Base-by-base conservation (phyloP, 305 asterid species). In the Fraxinus xanthoxyloides region DNA sequence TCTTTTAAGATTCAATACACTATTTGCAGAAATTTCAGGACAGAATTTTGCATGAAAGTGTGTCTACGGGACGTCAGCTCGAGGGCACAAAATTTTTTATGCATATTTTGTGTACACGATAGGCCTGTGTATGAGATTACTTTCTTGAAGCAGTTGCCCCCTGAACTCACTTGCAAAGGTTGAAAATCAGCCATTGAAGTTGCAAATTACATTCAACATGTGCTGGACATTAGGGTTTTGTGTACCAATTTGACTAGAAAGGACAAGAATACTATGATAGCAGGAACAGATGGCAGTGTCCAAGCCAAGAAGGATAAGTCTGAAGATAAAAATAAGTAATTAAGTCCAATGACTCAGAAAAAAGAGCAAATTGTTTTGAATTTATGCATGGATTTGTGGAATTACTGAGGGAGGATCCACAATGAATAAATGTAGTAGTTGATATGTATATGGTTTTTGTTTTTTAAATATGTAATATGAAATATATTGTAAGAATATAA, bases 91-190 rank as follows among this genome's bases (percentile, higher is more conserved):
- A n/a, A 56, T 88, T 0, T 34, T 95, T 81, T 97, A 95, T 51
- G 98, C 97, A 9, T 95, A 92, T 82, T 95, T 95, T 51, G 98
- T 93, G 54, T 95, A 89, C 87, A 95, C 93, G 98, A 95, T 0
- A 79, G 97, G 61, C 98, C 98, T 0, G 90, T 93, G 1, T 95
- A 90, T 15, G 99, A 95, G 82, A 89, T 95, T 79, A 92, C 97
- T 19, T 95, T 93, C 77, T 63, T 93, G 86, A 87, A 92, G 67
- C 92, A 87, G 69, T 72, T 95, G 85, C 97, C 97, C 0, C 54
- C 51, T 15, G 97, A 94, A 61, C 79, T 90, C 7, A 89, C 91
- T 4, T 89, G 94, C 35, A 81, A 65, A 0, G 95, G 95, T 1
- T 97, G 99, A 1, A 93, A 88, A 82, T 86, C 98, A 2, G 83